These are phyloP conservation scores for Ceratocystis eucalypticola DNA, from an alignment of 2,329 filamentous ascomycete genomes.

Conservation along the genomic window DNA sequence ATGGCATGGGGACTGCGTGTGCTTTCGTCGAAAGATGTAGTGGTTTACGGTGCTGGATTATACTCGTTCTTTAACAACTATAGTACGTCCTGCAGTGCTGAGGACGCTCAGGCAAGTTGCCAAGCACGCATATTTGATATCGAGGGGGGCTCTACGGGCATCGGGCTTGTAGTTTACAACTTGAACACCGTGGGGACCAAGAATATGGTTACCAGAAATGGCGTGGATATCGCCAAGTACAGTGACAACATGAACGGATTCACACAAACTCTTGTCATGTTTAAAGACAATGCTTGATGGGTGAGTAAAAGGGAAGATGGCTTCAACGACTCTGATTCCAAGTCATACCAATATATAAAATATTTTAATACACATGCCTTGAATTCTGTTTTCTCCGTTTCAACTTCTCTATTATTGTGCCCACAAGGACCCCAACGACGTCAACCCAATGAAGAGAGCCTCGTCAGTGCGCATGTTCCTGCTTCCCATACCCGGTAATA, in stretches of 20 bases:
- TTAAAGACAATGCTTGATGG: conserved; percentile 16
- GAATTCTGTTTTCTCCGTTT: conserved; percentile 1
- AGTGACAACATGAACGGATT: conserved; percentile 30
- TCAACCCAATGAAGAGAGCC: conserved; percentile 63
- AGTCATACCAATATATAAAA: background rate
- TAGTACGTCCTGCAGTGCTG: conserved; percentile 34
- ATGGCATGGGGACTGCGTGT: conserved; percentile 55
- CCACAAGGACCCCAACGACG: conserved; percentile 50
- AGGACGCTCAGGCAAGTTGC: conserved; percentile 31
- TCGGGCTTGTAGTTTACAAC: conserved; percentile 30
- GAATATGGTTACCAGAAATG: conserved; percentile 30
- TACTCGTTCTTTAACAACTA: conserved; percentile 60
- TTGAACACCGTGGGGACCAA: conserved; percentile 34
- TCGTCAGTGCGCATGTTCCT: conserved; percentile 75
- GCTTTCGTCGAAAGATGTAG: conserved; percentile 39
- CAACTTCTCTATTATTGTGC: conserved; percentile 19
- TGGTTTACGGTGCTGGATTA: conserved; percentile 49
- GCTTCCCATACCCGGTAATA: conserved; percentile 67
- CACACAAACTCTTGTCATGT: conserved; percentile 29
- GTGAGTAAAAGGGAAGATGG: conserved; percentile 18
- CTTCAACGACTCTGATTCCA: background rate
- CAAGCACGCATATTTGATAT: conserved; percentile 33
- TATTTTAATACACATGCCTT: conserved; percentile 1
- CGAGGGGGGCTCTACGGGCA: conserved; percentile 16
- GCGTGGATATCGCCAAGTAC: conserved; percentile 26